phyloP scores from a whole-genome alignment of 805 yeast species.

The Hanseniaspora singularis region DNA sequence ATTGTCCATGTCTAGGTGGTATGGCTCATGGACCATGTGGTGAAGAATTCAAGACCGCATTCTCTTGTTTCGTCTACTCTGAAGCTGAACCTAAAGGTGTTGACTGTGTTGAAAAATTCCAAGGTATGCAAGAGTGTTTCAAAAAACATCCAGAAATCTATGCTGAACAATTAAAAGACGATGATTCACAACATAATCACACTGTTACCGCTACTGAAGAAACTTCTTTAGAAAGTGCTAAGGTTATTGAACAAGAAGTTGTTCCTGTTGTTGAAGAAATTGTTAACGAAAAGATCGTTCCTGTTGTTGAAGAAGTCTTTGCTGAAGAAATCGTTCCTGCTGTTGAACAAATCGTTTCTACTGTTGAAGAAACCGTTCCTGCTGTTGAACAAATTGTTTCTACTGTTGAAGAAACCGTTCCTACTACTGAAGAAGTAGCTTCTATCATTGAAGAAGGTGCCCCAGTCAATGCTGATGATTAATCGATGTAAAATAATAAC shows the following conservation, averaged over 20 bases:
- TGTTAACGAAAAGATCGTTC: conserved; percentile 20
- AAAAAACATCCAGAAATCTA: conserved; percentile 84
- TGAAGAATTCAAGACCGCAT: conserved; percentile 85
- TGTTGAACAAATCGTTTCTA: conserved; percentile 17
- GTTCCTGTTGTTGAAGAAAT: background rate
- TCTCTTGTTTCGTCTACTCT: conserved; percentile 87
- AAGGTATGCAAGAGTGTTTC: conserved; percentile 88
- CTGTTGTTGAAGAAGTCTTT: conserved; percentile 20
- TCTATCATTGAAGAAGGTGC: conserved; percentile 14
- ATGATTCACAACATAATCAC: conserved; percentile 33
- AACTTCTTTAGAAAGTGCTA: too few species aligned
- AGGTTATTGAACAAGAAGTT: conserved; percentile 20
- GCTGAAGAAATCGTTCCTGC: conserved; percentile 18
- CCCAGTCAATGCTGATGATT: conserved; percentile 14
- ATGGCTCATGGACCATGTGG: conserved; percentile 99
- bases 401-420: conserved; percentile 20
- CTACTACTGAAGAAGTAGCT: conserved; percentile 4
- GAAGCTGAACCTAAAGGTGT: conserved; percentile 92
- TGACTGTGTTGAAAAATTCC: conserved; percentile 85
- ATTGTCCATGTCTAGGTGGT: conserved; percentile 98
- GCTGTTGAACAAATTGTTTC: conserved; percentile 20
- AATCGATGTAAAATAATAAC: background rate
- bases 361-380: conserved; percentile 20
- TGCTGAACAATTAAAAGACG: conserved; percentile 79
- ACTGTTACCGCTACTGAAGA: too few species aligned